These are phyloP conservation scores for Marsdenia floribunda DNA, from an alignment of 257 asterid genomes.

Conservation along the genomic window DNA sequence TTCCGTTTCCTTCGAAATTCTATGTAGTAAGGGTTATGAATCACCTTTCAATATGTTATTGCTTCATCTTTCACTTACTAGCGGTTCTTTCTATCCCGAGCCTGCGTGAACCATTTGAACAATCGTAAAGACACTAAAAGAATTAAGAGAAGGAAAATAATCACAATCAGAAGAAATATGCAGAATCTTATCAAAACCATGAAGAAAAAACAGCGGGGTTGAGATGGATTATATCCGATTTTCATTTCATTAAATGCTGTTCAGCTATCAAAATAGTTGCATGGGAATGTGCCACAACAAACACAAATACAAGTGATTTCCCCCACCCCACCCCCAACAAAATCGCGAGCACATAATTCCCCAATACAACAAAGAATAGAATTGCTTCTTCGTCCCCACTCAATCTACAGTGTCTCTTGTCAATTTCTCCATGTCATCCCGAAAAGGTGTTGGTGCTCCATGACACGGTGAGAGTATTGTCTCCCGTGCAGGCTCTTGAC, in stretches of 20 bases:
- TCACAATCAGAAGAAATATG: too few species aligned
- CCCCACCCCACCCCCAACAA: constrained; percentile 8
- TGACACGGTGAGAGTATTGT: background rate
- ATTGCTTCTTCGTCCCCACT: constrained; percentile 16
- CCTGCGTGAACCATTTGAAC: too few species aligned
- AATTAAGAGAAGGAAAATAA: too few species aligned
- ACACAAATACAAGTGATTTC: constrained; percentile 13
- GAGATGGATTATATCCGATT: background rate
- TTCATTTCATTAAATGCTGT: constrained; percentile 1
- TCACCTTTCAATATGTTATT: too few species aligned
- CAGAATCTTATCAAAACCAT: too few species aligned
- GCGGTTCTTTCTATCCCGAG: too few species aligned
- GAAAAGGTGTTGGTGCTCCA: background rate
- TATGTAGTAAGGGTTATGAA: too few species aligned
- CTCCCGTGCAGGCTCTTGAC: background rate
- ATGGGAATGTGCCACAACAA: constrained; percentile 24
- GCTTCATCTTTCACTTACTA: too few species aligned
- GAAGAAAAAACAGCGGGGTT: too few species aligned
- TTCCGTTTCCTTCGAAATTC: too few species aligned
- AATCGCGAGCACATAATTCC: constrained; percentile 24
- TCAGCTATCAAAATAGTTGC: background rate
- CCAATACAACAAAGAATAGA: constrained; percentile 15
- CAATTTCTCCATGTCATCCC: background rate
- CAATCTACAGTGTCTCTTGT: background rate
- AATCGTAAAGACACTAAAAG: too few species aligned